Percentiles rank a stretch among this genome's conserved stretches.
phyloP scores from a whole-genome alignment of 306 rosid species.

The Hylodesmum podocarpum region DNA sequence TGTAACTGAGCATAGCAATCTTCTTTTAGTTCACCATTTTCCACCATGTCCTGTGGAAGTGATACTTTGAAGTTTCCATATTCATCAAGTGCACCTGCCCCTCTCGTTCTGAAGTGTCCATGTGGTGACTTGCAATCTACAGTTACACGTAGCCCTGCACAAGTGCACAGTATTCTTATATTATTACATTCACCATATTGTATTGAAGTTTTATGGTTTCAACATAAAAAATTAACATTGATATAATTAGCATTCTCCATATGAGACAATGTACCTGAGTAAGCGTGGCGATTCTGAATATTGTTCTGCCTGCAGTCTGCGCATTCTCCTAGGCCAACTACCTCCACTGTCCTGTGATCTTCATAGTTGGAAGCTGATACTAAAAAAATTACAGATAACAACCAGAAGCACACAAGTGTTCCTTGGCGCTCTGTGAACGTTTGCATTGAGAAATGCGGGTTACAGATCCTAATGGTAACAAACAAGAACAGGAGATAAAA shows the following conservation, averaged over 20 bases:
- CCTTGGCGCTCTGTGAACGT: constrained; percentile 17
- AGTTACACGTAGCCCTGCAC: constrained; percentile 59
- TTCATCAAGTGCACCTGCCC: constrained; percentile 47
- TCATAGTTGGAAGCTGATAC: constrained; percentile 41
- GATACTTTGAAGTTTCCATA: constrained; percentile 64
- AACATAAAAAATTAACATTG: too few relatives aligned
- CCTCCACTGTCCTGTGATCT: constrained; percentile 50
- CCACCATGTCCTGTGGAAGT: constrained; percentile 49
- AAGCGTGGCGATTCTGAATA: constrained; percentile 55
- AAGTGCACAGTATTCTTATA: not conserved
- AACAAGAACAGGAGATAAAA: constrained; percentile 2
- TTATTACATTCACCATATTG: not conserved
- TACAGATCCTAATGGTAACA: not conserved
- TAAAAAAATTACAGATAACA: constrained; percentile 33
- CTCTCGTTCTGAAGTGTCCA: constrained; percentile 56
- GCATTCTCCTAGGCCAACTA: constrained; percentile 76
- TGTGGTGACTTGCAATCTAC: constrained; percentile 60
- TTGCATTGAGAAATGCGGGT: constrained; percentile 42
- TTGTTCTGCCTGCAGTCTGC: constrained; percentile 58
- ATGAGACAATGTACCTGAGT: constrained; percentile 50
- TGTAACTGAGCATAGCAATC: constrained; percentile 78
- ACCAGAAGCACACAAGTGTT: constrained; percentile 50
- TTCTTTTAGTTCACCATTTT: constrained; percentile 53
- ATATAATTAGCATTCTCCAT: too few relatives aligned
- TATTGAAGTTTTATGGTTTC: too few relatives aligned